These are phyloP conservation scores for Entomortierella beljakovae DNA, from an alignment of 192 early-diverging fungal species.

Conservation along the genomic window DNA sequence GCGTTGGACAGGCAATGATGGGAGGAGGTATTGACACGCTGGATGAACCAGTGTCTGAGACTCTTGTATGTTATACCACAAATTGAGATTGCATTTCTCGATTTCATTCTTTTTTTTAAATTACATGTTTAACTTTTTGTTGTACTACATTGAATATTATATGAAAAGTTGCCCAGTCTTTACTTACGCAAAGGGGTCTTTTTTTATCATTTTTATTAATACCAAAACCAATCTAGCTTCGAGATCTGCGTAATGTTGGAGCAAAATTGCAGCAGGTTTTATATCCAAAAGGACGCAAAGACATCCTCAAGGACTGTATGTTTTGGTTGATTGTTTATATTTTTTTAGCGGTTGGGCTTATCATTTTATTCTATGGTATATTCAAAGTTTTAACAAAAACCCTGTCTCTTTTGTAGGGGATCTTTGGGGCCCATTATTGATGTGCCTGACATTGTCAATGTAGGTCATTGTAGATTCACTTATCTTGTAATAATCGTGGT, in stretches of 20 bases:
- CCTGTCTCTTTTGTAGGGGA: slow-evolving; percentile 77
- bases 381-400: slow-evolving; percentile 9
- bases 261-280: slow-evolving; percentile 80
- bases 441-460: slow-evolving; percentile 93
- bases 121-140: slow-evolving; percentile 3
- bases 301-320: slow-evolving; percentile 82
- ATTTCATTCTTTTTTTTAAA: not conserved
- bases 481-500: not conserved
- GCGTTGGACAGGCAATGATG: slow-evolving; percentile 52
- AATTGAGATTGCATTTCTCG: not conserved
- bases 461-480: slow-evolving; percentile 49
- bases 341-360: too few species aligned
- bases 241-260: slow-evolving; percentile 79
- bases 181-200: not conserved
- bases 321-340: too few species aligned
- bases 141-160: not conserved
- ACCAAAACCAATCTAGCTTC: too few species aligned
- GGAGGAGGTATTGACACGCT: slow-evolving; percentile 74
- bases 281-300: slow-evolving; percentile 69
- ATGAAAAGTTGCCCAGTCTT: not conserved
- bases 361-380: not conserved
- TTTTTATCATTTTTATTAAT: not conserved
- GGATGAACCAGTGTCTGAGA: slow-evolving; percentile 94
- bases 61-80: slow-evolving; percentile 73
- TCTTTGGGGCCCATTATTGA: slow-evolving; percentile 95